Evolutionary conservation across 768 basidiomycete genomes (phyloP).

Genomic region (Hirschioporus abietinus): DNA sequence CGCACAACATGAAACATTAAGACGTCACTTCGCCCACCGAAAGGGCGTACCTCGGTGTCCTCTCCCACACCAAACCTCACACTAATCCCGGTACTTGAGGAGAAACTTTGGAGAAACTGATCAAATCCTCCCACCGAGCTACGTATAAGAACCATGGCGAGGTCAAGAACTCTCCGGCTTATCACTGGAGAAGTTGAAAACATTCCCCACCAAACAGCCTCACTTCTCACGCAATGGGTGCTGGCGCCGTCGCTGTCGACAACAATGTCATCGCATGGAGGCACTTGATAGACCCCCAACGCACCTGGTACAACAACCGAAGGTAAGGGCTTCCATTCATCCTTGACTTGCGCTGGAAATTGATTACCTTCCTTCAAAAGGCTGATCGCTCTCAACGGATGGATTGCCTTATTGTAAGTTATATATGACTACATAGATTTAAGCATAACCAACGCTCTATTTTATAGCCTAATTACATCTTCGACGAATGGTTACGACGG

Average conservation of each 20-base stretch:
- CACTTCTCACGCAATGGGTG: slow-evolving; percentile 44
- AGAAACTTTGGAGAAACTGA: neutral
- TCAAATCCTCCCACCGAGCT: neutral
- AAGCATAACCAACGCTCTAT: neutral
- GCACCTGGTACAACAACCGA: slow-evolving; percentile 75
- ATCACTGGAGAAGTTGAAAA: slow-evolving; percentile 20
- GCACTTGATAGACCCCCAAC: slow-evolving; percentile 56
- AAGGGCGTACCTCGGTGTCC: neutral
- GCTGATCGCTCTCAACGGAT: slow-evolving; percentile 57
- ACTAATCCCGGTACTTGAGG: neutral
- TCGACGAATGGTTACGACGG: slow-evolving; percentile 75
- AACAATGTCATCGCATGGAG: slow-evolving; percentile 31
- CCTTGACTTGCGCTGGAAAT: neutral
- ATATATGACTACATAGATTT: neutral
- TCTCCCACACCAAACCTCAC: neutral
- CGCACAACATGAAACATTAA: neutral
- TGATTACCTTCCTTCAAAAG: slow-evolving; percentile 24
- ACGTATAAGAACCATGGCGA: neutral
- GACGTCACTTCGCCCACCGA: neutral
- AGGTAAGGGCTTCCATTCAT: slow-evolving; percentile 35
- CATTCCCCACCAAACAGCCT: slow-evolving; percentile 26
- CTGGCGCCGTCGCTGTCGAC: slow-evolving; percentile 33
- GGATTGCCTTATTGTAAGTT: slow-evolving; percentile 63
- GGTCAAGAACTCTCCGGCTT: slow-evolving; percentile 10
- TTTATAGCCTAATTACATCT: slow-evolving; percentile 60